A percentile compares a stretch with the other conserved stretches of the same genome.
Evolutionary conservation across 306 rosid genomes (phyloP).

Genomic region (Nissolia schottii): DNA sequence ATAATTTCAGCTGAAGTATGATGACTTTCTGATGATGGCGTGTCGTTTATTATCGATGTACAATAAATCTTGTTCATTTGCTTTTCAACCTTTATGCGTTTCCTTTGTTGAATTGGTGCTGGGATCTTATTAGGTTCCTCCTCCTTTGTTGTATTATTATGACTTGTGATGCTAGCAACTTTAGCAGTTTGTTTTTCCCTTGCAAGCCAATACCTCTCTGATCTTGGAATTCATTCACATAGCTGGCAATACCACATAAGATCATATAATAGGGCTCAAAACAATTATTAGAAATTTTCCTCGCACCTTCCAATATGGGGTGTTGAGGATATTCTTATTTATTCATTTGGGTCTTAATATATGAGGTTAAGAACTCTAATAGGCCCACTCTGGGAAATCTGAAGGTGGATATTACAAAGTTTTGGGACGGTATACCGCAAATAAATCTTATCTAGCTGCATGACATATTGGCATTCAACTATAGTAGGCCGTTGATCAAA

Average conservation of each 20-base stretch:
- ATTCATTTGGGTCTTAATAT: neutral
- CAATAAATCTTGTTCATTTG: neutral
- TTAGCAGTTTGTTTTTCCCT: no score
- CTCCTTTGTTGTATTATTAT: neutral
- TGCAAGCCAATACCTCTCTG: neutral
- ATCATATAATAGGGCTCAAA: no score
- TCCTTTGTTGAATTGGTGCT: neutral
- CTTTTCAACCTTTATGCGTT: neutral
- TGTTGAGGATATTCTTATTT: no score
- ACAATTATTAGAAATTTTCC: no score
- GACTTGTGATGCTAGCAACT: neutral
- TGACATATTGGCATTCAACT: no score
- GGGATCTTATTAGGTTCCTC: neutral
- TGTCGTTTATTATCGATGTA: neutral
- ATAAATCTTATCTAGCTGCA: no score
- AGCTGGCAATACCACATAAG: no score
- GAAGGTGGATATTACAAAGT: neutral
- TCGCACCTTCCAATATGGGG: no score
- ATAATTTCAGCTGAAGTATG: slow-evolving; percentile 10
- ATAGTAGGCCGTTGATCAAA: no score
- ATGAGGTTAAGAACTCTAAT: no score
- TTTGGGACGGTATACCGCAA: neutral
- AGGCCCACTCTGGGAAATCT: neutral
- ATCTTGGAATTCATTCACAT: no score
- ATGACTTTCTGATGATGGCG: neutral